Evolutionary conservation across 2,329 filamentous ascomycete species (phyloP).

Genomic region (Arachnomyces sp.): DNA sequence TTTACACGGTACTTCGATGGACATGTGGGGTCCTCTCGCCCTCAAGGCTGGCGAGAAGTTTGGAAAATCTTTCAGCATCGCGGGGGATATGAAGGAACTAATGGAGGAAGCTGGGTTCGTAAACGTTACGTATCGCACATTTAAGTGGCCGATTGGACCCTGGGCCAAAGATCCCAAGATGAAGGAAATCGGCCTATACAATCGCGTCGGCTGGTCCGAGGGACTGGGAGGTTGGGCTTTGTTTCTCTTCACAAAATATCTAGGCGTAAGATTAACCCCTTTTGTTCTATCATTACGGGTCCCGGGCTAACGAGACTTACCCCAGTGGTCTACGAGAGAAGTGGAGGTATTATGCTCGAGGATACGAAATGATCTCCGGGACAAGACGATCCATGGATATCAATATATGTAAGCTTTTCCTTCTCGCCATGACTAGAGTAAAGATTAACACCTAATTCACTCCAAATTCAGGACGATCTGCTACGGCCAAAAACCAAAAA

Average conservation of each 20-base stretch:
- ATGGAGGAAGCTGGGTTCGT: slow-evolving; percentile 9
- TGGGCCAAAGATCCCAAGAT: slow-evolving; percentile 10
- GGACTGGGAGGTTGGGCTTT: slow-evolving; percentile 8
- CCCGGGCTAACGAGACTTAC: neutral
- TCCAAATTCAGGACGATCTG: slow-evolving; percentile 2
- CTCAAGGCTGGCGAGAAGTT: slow-evolving; percentile 23
- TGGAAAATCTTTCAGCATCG: slow-evolving; percentile 22
- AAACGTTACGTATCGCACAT: slow-evolving; percentile 8
- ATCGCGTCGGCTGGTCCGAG: slow-evolving; percentile 6
- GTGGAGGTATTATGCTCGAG: slow-evolving; percentile 2
- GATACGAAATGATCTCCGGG: slow-evolving; percentile 5
- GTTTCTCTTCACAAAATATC: slow-evolving; percentile 7
- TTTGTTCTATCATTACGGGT: neutral
- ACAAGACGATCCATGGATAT: slow-evolving; percentile 4
- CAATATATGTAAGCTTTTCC: slow-evolving; percentile 4
- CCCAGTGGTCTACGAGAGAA: slow-evolving; percentile 4
- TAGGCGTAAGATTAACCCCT: slow-evolving; percentile 3
- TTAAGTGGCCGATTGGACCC: slow-evolving; percentile 8
- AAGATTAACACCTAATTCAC: neutral
- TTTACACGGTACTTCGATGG: slow-evolving; percentile 14
- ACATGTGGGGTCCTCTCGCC: slow-evolving; percentile 22
- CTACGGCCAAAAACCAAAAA: slow-evolving; percentile 6
- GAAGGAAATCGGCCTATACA: too few species aligned
- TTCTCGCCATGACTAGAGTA: too few species aligned
- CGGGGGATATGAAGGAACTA: slow-evolving; percentile 11